Conservation (phyloP, 2,329 filamentous ascomycete species). For the Thielaviopsis populi region DNA sequence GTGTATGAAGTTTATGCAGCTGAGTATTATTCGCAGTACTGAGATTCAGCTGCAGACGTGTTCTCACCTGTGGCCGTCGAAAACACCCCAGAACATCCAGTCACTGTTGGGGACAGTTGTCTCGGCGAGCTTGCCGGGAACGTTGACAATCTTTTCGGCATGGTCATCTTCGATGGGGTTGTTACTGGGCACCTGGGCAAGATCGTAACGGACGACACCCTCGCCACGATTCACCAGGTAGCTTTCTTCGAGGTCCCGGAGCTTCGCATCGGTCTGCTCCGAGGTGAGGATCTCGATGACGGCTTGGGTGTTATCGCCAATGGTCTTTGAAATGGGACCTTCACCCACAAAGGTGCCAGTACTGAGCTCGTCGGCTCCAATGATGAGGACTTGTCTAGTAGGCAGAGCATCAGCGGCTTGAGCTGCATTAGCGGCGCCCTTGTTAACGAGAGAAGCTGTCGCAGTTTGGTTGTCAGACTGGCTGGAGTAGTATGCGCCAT, state of each 20-base stretch:
- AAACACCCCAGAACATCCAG: slow-evolving; percentile 99
- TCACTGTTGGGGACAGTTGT: slow-evolving; percentile 47
- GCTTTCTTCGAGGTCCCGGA: slow-evolving; percentile 80
- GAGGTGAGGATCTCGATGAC: slow-evolving; percentile 93
- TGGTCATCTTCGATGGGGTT: slow-evolving; percentile 98
- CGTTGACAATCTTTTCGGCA: slow-evolving; percentile 91
- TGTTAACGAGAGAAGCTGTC: slow-evolving; percentile 16
- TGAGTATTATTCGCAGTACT: background rate
- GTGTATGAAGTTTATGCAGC: background rate
- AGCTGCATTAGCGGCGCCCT: slow-evolving; percentile 18
- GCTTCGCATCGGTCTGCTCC: slow-evolving; percentile 79
- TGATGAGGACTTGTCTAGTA: slow-evolving; percentile 60
- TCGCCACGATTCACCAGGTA: slow-evolving; percentile 78
- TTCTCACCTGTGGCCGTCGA: slow-evolving; percentile 83
- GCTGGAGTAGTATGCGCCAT: slow-evolving; percentile 56
- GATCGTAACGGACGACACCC: slow-evolving; percentile 86
- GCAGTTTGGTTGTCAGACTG: slow-evolving; percentile 25
- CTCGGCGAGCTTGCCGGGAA: slow-evolving; percentile 43
- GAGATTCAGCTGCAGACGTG: no score
- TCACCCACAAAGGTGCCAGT: slow-evolving; percentile 76
- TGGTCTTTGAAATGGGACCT: slow-evolving; percentile 74
- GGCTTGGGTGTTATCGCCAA: slow-evolving; percentile 67
- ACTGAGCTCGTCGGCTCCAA: slow-evolving; percentile 81
- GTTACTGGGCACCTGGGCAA: slow-evolving; percentile 89
- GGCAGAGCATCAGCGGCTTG: slow-evolving; percentile 27